Evolutionary conservation across 2,329 filamentous ascomycete genomes (phyloP).

Genomic region (Sporothrix pseudoabietina): DNA sequence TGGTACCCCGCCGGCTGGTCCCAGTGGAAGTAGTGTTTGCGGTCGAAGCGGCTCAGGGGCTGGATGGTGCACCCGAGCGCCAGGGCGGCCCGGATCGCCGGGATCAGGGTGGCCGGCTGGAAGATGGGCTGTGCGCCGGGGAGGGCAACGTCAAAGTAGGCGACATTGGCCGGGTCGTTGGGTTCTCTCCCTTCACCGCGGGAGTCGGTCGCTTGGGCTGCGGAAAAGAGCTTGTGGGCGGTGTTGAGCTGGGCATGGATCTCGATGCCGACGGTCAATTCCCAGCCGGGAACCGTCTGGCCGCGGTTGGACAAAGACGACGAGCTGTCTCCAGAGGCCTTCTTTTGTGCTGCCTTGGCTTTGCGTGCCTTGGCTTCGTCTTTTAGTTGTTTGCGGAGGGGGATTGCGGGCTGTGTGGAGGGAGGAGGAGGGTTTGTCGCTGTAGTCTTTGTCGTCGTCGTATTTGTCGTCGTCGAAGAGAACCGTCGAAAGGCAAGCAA

Average conservation of each 20-base stretch:
- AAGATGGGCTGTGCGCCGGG: conserved; percentile 88
- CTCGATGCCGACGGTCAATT: conserved; percentile 93
- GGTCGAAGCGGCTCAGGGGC: conserved; percentile 78
- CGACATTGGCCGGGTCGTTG: conserved; percentile 81
- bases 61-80: conserved; percentile 81
- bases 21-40: conserved; percentile 99
- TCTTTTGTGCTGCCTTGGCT: conserved; percentile 36
- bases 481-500: not conserved
- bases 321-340: conserved; percentile 44
- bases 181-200: conserved; percentile 62
- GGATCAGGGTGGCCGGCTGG: conserved; percentile 78
- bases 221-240: conserved; percentile 83
- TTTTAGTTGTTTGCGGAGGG: conserved; percentile 72
- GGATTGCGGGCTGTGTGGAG: conserved; percentile 40
- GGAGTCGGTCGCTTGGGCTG: conserved; percentile 31
- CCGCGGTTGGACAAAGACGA: conserved; percentile 49
- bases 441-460: not conserved
- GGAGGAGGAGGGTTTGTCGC: not conserved
- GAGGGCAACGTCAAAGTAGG: conserved; percentile 84
- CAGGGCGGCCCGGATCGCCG: conserved; percentile 85
- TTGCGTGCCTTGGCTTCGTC: conserved; percentile 62
- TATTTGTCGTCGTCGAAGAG: conserved; percentile 1
- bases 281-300: conserved; percentile 71
- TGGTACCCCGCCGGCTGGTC: conserved; percentile 97
- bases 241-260: conserved; percentile 97